Evolutionary conservation across 208 protist species (phyloP).

Genomic region (Leishmania mexicana): DNA sequence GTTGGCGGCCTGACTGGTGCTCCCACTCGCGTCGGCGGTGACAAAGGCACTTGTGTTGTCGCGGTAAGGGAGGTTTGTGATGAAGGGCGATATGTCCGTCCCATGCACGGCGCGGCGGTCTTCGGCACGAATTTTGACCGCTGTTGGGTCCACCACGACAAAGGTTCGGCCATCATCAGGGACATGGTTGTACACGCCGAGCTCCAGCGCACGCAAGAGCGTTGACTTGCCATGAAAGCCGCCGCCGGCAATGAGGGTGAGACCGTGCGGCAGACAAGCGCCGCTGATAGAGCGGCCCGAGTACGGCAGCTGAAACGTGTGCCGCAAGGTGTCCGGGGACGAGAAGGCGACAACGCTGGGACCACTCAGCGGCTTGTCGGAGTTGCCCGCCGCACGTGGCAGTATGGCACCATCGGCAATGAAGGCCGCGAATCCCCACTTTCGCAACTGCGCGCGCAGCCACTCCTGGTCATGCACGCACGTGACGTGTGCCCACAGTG

Average conservation of each 20-base stretch:
- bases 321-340: constrained; percentile 66
- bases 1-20: constrained; percentile 93
- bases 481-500: constrained; percentile 69
- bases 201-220: constrained; percentile 88
- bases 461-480: constrained; percentile 89
- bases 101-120: constrained; percentile 87
- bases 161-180: constrained; percentile 93
- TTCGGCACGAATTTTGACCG: constrained; percentile 94
- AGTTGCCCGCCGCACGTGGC: constrained; percentile 84
- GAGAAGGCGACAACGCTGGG: constrained; percentile 68
- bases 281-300: constrained; percentile 57
- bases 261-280: constrained; percentile 90
- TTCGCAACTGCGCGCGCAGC: constrained; percentile 64
- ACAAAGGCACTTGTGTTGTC: constrained; percentile 70
- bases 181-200: constrained; percentile 95
- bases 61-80: constrained; percentile 87
- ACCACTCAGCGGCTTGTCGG: constrained; percentile 74
- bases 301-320: constrained; percentile 77
- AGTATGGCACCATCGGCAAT: constrained; percentile 92
- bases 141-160: constrained; percentile 82
- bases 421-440: constrained; percentile 80
- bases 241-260: constrained; percentile 95
- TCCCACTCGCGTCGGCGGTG: constrained; percentile 89
- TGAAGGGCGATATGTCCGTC: constrained; percentile 95
- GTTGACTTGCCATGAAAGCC: constrained; percentile 97